Percentiles rank a stretch among this genome's conserved stretches.
These are phyloP conservation scores for Acanthamoeba royreba DNA, from an alignment of 208 protist species.

Conservation along the genomic window DNA sequence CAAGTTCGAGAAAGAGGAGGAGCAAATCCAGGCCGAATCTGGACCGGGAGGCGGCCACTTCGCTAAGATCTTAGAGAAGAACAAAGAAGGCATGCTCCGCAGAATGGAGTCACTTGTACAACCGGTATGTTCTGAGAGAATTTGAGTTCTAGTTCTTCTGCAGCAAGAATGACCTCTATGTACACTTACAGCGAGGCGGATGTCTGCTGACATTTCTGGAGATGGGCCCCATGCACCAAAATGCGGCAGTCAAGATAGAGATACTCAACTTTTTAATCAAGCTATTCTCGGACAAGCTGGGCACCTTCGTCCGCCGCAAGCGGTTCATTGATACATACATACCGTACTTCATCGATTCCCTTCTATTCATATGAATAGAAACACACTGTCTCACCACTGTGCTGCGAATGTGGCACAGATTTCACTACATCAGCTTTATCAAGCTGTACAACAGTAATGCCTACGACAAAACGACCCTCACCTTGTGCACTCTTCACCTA, in stretches of 20 bases:
- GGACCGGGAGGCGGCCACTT: background rate
- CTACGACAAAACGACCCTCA: slow-evolving; percentile 11
- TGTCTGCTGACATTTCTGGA: background rate
- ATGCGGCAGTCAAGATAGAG: background rate
- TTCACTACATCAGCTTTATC: slow-evolving; percentile 15
- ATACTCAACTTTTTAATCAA: background rate
- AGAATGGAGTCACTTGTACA: background rate
- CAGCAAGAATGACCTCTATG: no score
- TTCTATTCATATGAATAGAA: background rate
- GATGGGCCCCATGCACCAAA: background rate
- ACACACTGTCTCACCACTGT: background rate
- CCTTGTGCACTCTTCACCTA: background rate
- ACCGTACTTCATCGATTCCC: background rate
- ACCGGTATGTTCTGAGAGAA: background rate
- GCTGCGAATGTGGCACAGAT: no score
- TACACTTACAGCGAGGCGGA: background rate
- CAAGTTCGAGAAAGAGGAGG: background rate
- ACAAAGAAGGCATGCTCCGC: background rate
- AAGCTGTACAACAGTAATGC: slow-evolving; percentile 7
- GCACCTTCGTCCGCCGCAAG: background rate
- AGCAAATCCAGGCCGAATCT: background rate
- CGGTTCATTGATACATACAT: slow-evolving; percentile 3
- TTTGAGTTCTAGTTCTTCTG: no score
- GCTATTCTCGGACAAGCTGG: background rate
- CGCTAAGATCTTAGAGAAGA: background rate